Base-by-base conservation (phyloP, 2,329 filamentous ascomycete species). In the Aaosphaeria arxii region DNA sequence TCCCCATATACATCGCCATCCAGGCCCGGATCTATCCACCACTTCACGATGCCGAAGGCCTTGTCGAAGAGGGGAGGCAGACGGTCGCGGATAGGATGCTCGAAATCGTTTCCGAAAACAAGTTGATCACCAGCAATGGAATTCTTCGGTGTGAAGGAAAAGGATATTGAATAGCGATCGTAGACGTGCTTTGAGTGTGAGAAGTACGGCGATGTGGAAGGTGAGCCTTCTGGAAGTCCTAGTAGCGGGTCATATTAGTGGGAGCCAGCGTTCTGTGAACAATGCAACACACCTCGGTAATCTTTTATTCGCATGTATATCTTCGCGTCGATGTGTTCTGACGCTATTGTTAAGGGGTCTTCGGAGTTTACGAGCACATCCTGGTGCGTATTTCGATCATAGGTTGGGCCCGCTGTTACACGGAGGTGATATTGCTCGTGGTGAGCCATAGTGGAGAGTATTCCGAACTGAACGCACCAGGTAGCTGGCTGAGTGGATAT, bases 41-140 rank as follows among this genome's bases (percentile, higher is more conserved):
- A 95, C 59, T 88, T 89, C 30, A 95, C 89, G 40, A 96, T 86
- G 45, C 84, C 85, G 71, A 96, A 84, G 0, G 91, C 91, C 7
- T 89, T 86, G 64, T 83, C 84, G 71, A 96, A 95, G 0, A 92
- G 91, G 0, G 89, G 89, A 0, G 94, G 92, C 2, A 99, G 77
- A 11, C 85, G 82, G 65, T 96, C 87, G 30, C 90, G 83, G 58
- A 99, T 94, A 0, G 94, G 89, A 44, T 88, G 83, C 63, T 96
- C 91, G 66, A 97, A 96, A 75, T 96, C 91, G 69, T 97, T 97
- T 39, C 92, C 94, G 60, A 96, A 96, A 46, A 96, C 84, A 3
- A 99, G 77, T 53, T 95, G 85, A 29, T 81, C 71, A 40, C 83
- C 90, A 3, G 78, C 77, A 48, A 95, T 84, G 33, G 71, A 71